Percentiles rank a stretch among this genome's conserved stretches.
phyloP scores from a whole-genome alignment of 176 grass and related monocot species.

The Tillandsia fasciculata region DNA sequence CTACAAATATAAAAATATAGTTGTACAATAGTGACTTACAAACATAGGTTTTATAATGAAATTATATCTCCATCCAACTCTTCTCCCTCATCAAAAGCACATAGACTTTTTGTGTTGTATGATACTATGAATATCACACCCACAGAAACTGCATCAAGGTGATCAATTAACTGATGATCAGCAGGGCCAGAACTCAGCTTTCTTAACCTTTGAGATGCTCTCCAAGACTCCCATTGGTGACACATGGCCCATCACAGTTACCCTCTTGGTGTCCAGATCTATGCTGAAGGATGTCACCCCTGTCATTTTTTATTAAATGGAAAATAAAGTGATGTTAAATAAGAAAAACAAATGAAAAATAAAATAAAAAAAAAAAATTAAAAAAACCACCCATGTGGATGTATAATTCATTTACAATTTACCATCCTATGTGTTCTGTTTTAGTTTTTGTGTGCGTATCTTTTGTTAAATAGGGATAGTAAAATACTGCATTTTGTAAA shows the following conservation, averaged over 20 bases:
- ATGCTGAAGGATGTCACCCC: constrained; percentile 99
- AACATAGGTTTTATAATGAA: no score
- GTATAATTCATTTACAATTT: no score
- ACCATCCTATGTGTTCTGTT: no score
- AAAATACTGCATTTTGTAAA: neutral
- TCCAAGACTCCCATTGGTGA: constrained; percentile 84
- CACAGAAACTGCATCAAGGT: neutral
- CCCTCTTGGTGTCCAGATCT: constrained; percentile 96
- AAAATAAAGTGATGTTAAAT: neutral
- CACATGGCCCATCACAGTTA: constrained; percentile 99
- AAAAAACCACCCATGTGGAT: no score
- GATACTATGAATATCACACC: neutral
- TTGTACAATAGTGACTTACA: no score
- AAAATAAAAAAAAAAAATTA: no score
- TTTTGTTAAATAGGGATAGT: no score
- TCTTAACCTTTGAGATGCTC: constrained; percentile 99
- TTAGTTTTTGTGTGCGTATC: no score
- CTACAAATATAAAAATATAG: constrained; percentile 1
- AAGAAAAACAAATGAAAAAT: no score
- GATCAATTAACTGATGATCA: neutral
- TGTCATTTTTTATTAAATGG: constrained; percentile 9
- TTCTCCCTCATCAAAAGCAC: no score
- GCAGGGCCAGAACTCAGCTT: constrained; percentile 66
- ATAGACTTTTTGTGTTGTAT: neutral
- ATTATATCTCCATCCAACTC: no score